phyloP scores from a whole-genome alignment of 2,329 filamentous ascomycete species.

The Hymenoscyphus occultus region DNA sequence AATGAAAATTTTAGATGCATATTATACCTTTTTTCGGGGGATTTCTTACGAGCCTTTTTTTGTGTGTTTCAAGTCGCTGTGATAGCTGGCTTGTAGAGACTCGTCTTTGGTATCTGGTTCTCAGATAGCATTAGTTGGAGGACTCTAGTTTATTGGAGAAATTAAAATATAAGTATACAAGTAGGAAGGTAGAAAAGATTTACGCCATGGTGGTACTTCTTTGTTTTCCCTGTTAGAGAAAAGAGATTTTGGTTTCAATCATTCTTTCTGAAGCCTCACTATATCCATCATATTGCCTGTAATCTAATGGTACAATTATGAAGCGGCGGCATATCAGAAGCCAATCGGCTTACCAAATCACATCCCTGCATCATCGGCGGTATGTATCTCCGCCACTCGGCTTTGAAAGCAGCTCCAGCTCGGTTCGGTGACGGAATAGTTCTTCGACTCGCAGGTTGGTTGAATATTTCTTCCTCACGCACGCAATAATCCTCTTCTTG shows the following conservation, averaged over 20 bases:
- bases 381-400: not conserved
- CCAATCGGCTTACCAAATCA: not conserved
- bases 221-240: not conserved
- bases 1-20: slow-evolving; percentile 5
- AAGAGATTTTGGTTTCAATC: not conserved
- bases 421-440: not conserved
- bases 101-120: not conserved
- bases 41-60: not conserved
- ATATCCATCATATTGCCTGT: not conserved
- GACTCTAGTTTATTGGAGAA: no score
- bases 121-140: no score
- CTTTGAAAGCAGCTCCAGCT: slow-evolving; percentile 8
- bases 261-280: not conserved
- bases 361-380: slow-evolving; percentile 1
- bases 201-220: not conserved
- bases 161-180: no score
- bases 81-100: not conserved
- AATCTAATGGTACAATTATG: not conserved
- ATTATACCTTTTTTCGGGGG: not conserved
- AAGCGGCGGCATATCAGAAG: not conserved
- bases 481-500: not conserved
- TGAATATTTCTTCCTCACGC: not conserved
- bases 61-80: not conserved
- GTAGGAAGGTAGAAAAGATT: not conserved
- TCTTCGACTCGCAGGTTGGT: not conserved